These are phyloP conservation scores for Neobulgaria alba DNA, from an alignment of 2,329 filamentous ascomycete genomes.

Conservation along the genomic window DNA sequence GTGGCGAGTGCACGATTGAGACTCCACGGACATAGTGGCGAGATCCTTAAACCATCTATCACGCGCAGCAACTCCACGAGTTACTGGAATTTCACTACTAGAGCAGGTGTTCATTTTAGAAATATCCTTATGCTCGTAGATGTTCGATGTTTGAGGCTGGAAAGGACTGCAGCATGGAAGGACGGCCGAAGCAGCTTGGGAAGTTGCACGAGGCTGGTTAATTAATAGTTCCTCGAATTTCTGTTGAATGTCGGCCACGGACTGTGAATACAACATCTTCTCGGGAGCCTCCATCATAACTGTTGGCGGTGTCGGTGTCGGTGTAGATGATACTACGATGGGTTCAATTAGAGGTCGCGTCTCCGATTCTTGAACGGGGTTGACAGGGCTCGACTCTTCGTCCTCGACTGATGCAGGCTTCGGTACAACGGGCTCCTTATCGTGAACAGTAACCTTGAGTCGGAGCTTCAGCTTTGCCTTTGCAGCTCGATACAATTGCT, in stretches of 20 bases:
- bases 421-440: constrained; percentile 27
- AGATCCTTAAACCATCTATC: constrained; percentile 30
- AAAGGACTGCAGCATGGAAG: constrained; percentile 9
- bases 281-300: constrained; percentile 4
- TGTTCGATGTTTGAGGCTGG: constrained; percentile 5
- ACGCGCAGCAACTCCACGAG: constrained; percentile 22
- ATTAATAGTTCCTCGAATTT: constrained; percentile 24
- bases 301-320: constrained; percentile 2
- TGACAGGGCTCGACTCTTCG: constrained; percentile 27
- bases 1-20: constrained; percentile 11
- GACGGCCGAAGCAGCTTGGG: constrained; percentile 2
- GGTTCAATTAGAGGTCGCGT: constrained; percentile 3
- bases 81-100: constrained; percentile 21
- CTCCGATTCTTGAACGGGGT: constrained; percentile 12
- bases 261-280: constrained; percentile 10
- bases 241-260: constrained; percentile 23
- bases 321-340: constrained; percentile 2
- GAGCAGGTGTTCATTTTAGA: constrained; percentile 13
- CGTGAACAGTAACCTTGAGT: constrained; percentile 56
- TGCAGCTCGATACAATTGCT: constrained; percentile 90
- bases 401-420: constrained; percentile 42
- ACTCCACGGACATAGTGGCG: constrained; percentile 23
- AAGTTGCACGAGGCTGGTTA: constrained; percentile 13
- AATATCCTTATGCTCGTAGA: constrained; percentile 9
- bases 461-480: constrained; percentile 98